Conservation (phyloP, 2,329 filamentous ascomycete genomes). For the Aspergillus udagawae region DNA sequence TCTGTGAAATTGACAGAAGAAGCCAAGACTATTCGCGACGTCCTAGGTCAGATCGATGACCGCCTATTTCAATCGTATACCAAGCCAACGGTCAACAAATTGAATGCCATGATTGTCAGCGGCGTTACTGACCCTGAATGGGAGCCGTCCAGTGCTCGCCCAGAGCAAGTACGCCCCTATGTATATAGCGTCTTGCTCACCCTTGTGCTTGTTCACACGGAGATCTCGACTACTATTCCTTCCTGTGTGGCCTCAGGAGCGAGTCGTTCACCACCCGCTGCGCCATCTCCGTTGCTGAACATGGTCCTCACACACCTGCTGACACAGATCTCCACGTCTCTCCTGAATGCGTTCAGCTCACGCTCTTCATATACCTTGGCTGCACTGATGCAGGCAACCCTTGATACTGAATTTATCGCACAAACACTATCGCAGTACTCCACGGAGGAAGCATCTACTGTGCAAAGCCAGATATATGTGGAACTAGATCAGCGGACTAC, state of each 20-base stretch:
- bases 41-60: slow-evolving; percentile 83
- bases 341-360: slow-evolving; percentile 74
- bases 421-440: slow-evolving; percentile 91
- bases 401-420: slow-evolving; percentile 94
- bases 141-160: slow-evolving; percentile 58
- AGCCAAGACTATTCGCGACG: slow-evolving; percentile 84
- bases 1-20: slow-evolving; percentile 93
- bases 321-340: slow-evolving; percentile 71
- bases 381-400: slow-evolving; percentile 90
- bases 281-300: slow-evolving; percentile 61
- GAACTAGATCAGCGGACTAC: slow-evolving; percentile 86
- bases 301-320: slow-evolving; percentile 84
- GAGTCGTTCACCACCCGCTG: slow-evolving; percentile 67
- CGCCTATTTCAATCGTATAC: slow-evolving; percentile 92
- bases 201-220: slow-evolving; percentile 87
- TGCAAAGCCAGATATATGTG: slow-evolving; percentile 87
- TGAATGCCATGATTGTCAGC: slow-evolving; percentile 66
- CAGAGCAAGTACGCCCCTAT: slow-evolving; percentile 77
- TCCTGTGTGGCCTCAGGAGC: slow-evolving; percentile 67
- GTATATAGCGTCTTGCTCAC: slow-evolving; percentile 81
- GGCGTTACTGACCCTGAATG: slow-evolving; percentile 71
- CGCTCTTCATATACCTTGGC: slow-evolving; percentile 68
- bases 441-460: slow-evolving; percentile 72
- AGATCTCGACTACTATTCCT: slow-evolving; percentile 73
- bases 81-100: slow-evolving; percentile 64